Percentiles rank a stretch among this genome's conserved stretches.
Evolutionary conservation across 2,329 filamentous ascomycete species (phyloP).

Genomic region (Calonectria montana): DNA sequence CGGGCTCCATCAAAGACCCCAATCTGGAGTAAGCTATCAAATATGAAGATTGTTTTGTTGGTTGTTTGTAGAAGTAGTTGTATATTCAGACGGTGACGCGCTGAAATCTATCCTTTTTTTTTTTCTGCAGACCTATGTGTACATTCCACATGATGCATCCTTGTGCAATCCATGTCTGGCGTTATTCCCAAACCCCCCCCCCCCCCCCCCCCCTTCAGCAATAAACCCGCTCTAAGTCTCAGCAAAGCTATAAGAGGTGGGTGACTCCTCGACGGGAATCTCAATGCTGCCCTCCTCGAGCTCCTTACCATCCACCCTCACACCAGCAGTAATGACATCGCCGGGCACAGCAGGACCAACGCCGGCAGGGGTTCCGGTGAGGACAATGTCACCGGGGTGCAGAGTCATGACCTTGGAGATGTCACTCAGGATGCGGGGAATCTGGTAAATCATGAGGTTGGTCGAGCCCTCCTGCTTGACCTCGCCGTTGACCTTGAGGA

Average conservation of each 20-base stretch:
- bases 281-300: conserved; percentile 87
- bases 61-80: conserved; percentile 19
- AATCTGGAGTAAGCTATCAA: conserved; percentile 54
- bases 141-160: background rate
- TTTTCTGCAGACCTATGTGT: background rate
- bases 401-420: conserved; percentile 96
- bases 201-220: background rate
- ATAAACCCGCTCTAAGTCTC: conserved; percentile 66
- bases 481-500: conserved; percentile 84
- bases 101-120: background rate
- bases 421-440: conserved; percentile 88
- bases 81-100: conserved; percentile 14
- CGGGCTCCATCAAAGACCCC: conserved; percentile 69
- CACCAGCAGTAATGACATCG: conserved; percentile 86
- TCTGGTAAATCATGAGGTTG: conserved; percentile 92
- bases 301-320: conserved; percentile 84
- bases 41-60: background rate
- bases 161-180: conserved; percentile 6
- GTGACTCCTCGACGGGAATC: conserved; percentile 83
- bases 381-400: conserved; percentile 88
- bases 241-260: conserved; percentile 79
- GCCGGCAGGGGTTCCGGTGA: conserved; percentile 98
- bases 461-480: conserved; percentile 87
- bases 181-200: background rate
- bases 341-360: conserved; percentile 88